Evolutionary conservation across 2,329 filamentous ascomycete genomes (phyloP).

Genomic region (Phoma herbarum): DNA sequence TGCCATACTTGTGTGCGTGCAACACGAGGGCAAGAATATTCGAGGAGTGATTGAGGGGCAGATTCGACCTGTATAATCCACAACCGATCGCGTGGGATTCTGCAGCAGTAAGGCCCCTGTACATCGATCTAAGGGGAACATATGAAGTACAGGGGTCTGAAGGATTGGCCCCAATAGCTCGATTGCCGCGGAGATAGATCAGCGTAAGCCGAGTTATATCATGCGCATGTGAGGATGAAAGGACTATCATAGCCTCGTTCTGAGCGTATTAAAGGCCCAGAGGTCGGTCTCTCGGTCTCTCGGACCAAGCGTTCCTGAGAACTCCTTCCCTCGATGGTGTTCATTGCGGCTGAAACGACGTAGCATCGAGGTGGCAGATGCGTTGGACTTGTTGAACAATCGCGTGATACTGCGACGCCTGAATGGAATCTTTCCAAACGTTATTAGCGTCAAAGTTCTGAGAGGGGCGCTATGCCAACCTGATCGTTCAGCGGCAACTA

Average conservation of each 20-base stretch:
- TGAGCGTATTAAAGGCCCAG: background rate
- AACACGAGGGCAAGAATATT: slow-evolving; percentile 7
- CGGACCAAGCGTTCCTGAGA: background rate
- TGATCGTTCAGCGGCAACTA: slow-evolving; percentile 4
- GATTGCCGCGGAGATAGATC: background rate
- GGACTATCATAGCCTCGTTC: background rate
- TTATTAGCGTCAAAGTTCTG: background rate
- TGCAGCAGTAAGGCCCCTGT: slow-evolving; percentile 4
- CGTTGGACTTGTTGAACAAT: background rate
- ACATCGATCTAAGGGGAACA: background rate
- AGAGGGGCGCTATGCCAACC: background rate
- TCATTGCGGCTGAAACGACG: background rate
- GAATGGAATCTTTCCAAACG: background rate
- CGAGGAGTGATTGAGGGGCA: slow-evolving; percentile 2
- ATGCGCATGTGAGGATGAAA: background rate
- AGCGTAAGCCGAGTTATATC: background rate
- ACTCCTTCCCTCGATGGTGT: background rate
- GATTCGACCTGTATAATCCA: slow-evolving; percentile 21
- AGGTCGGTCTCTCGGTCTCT: background rate
- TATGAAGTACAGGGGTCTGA: background rate
- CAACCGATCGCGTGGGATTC: slow-evolving; percentile 8
- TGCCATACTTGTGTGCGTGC: slow-evolving; percentile 18
- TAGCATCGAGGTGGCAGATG: background rate
- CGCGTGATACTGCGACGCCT: background rate
- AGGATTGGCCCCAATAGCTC: background rate